Evolutionary conservation across 805 yeast genomes (phyloP).

Genomic region (Kuraishia piskuri): DNA sequence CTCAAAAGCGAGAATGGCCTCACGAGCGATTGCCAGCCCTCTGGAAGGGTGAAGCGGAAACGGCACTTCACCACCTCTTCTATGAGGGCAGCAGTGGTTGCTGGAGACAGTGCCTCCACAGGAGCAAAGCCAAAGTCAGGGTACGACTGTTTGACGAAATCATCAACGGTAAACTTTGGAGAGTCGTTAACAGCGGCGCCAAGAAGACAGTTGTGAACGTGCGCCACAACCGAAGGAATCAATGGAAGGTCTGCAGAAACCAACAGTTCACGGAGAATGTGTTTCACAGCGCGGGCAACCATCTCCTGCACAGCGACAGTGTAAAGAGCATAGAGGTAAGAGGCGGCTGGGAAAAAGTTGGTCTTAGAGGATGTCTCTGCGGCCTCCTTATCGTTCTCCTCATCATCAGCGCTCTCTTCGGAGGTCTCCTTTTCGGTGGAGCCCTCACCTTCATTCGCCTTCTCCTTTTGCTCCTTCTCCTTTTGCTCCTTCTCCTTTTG

Average conservation of each 20-base stretch:
- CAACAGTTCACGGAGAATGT: constrained; percentile 47
- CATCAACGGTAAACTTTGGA: constrained; percentile 35
- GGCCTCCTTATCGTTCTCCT: constrained; percentile 20
- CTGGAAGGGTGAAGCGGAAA: constrained; percentile 52
- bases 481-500: constrained; percentile 21
- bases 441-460: constrained; percentile 20
- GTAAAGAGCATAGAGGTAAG: constrained; percentile 39
- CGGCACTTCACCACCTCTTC: constrained; percentile 47
- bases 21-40: constrained; percentile 34
- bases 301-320: constrained; percentile 54
- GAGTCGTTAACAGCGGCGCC: constrained; percentile 37
- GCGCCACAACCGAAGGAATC: constrained; percentile 54
- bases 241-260: constrained; percentile 40
- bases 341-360: constrained; percentile 31
- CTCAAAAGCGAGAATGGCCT: constrained; percentile 41
- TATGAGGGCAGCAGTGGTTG: constrained; percentile 34
- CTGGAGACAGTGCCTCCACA: constrained; percentile 29
- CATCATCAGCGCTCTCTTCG: constrained; percentile 22
- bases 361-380: constrained; percentile 24
- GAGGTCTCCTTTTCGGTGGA: constrained; percentile 25
- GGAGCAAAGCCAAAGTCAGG: constrained; percentile 27
- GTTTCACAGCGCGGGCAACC: constrained; percentile 74
- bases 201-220: constrained; percentile 62
- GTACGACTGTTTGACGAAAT: constrained; percentile 31
- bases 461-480: constrained; percentile 19